Evolutionary conservation across 352 stramenopile genomes (phyloP).

Genomic region (Phytophthora multivora): DNA sequence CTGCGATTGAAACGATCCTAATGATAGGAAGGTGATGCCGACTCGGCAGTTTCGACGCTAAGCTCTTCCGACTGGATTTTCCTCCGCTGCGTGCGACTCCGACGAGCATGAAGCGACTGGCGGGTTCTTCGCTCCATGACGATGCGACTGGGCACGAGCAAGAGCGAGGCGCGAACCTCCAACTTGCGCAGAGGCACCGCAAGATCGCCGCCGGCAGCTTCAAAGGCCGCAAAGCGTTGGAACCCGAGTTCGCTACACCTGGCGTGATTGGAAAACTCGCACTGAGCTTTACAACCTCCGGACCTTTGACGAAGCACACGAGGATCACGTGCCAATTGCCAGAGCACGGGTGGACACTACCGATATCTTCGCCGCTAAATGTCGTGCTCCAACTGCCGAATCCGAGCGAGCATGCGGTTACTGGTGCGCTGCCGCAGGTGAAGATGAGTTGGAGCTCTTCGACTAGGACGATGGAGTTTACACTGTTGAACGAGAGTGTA

Average conservation of each 20-base stretch:
- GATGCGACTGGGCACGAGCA: slow-evolving; percentile 23
- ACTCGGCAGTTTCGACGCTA: slow-evolving; percentile 10
- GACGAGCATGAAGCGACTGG: slow-evolving; percentile 26
- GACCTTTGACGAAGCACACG: slow-evolving; percentile 42
- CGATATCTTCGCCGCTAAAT: slow-evolving; percentile 26
- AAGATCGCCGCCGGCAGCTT: slow-evolving; percentile 63
- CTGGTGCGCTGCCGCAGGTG: slow-evolving; percentile 25
- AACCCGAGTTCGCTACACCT: slow-evolving; percentile 53
- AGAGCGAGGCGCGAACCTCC: slow-evolving; percentile 60
- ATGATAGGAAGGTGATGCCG: slow-evolving; percentile 4
- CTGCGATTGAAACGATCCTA: background rate
- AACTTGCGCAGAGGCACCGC: slow-evolving; percentile 72
- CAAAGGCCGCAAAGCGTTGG: slow-evolving; percentile 39
- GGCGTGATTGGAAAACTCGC: slow-evolving; percentile 55
- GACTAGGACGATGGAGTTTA: slow-evolving; percentile 58
- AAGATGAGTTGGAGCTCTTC: slow-evolving; percentile 40
- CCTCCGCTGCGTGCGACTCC: slow-evolving; percentile 14
- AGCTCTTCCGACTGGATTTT: slow-evolving; percentile 21
- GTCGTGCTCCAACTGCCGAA: slow-evolving; percentile 42
- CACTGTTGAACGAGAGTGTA: slow-evolving; percentile 41
- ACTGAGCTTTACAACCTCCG: slow-evolving; percentile 55
- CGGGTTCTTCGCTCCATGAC: slow-evolving; percentile 8
- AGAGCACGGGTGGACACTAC: slow-evolving; percentile 60
- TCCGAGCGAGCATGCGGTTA: slow-evolving; percentile 22
- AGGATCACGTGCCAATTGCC: slow-evolving; percentile 59